Conservation (phyloP, 768 basidiomycete species). For the Punctularia strigosozonata region DNA sequence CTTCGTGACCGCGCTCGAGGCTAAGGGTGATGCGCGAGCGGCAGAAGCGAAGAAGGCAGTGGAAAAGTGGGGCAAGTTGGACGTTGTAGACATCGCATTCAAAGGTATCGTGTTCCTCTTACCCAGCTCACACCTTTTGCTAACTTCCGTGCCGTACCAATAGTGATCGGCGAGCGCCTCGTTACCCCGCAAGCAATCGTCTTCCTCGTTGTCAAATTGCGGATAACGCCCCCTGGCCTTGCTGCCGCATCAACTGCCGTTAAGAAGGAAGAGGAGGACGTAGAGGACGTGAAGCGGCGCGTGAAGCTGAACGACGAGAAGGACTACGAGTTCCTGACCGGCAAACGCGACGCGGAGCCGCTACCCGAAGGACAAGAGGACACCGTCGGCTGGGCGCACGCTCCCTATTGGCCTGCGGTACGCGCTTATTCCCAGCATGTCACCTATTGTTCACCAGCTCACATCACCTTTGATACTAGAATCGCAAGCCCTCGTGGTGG, state of each 20-base stretch:
- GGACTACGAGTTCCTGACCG: slow-evolving; percentile 60
- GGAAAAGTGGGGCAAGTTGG: slow-evolving; percentile 59
- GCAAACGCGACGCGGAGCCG: slow-evolving; percentile 53
- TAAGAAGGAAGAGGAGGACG: slow-evolving; percentile 21
- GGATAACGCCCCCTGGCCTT: slow-evolving; percentile 49
- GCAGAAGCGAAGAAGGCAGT: slow-evolving; percentile 52
- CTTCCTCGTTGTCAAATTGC: slow-evolving; percentile 74
- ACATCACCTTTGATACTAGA: slow-evolving; percentile 25
- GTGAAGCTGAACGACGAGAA: slow-evolving; percentile 42
- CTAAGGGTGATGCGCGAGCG: slow-evolving; percentile 35
- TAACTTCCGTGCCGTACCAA: slow-evolving; percentile 1
- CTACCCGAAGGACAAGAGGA: slow-evolving; percentile 26
- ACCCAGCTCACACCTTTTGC: background rate
- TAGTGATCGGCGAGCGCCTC: slow-evolving; percentile 87
- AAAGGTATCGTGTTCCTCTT: slow-evolving; percentile 43
- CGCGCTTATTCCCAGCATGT: slow-evolving; percentile 14
- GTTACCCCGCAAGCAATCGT: slow-evolving; percentile 86
- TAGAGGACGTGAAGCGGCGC: slow-evolving; percentile 34
- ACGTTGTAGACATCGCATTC: slow-evolving; percentile 76
- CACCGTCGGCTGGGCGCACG: slow-evolving; percentile 63
- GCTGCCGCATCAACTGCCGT: slow-evolving; percentile 7
- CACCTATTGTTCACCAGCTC: slow-evolving; percentile 2
- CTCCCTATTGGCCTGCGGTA: slow-evolving; percentile 87
- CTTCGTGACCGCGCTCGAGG: slow-evolving; percentile 36
- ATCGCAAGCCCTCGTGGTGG: slow-evolving; percentile 90